phyloP scores from a whole-genome alignment of 1,284 basidiomycete genomes.

The Coriolopsis trogii region DNA sequence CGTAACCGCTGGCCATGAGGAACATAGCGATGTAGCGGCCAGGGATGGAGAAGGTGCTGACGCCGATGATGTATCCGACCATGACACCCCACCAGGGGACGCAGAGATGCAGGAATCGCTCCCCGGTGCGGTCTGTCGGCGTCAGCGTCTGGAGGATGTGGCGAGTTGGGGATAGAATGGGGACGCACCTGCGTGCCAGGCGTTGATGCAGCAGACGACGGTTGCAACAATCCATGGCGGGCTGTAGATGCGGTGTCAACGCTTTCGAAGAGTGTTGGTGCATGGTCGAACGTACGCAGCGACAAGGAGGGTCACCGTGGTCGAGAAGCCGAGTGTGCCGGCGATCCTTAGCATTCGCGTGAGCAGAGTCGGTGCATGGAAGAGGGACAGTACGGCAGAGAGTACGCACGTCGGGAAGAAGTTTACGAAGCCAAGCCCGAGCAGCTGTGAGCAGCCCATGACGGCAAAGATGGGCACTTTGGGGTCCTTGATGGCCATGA shows the following conservation, averaged over 20 bases:
- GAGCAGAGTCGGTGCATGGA: no score
- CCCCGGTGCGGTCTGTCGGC: conserved; percentile 55
- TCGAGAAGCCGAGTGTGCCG: conserved; percentile 64
- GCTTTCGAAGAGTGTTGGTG: neutral
- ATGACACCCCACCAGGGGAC: conserved; percentile 64
- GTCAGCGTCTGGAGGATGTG: neutral
- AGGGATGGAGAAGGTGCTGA: conserved; percentile 54
- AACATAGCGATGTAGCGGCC: conserved; percentile 69
- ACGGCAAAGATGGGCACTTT: conserved; percentile 64
- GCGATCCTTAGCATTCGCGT: no score
- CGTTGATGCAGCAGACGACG: conserved; percentile 57
- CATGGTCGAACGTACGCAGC: conserved; percentile 52
- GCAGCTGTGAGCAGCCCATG: conserved; percentile 50
- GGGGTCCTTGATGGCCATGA: conserved; percentile 62
- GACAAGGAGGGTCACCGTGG: conserved; percentile 61
- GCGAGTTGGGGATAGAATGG: conserved; percentile 8
- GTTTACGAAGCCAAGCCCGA: conserved; percentile 72
- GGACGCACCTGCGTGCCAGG: conserved; percentile 64
- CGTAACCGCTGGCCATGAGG: conserved; percentile 61
- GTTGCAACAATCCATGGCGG: conserved; percentile 68
- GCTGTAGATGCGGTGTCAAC: conserved; percentile 33
- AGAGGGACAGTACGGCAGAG: neutral
- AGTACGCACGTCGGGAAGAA: conserved; percentile 70
- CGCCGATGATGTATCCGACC: conserved; percentile 62
- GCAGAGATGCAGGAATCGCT: conserved; percentile 70